Conservation (phyloP, 345 rosid species). For the Melastoma malabathricum region DNA sequence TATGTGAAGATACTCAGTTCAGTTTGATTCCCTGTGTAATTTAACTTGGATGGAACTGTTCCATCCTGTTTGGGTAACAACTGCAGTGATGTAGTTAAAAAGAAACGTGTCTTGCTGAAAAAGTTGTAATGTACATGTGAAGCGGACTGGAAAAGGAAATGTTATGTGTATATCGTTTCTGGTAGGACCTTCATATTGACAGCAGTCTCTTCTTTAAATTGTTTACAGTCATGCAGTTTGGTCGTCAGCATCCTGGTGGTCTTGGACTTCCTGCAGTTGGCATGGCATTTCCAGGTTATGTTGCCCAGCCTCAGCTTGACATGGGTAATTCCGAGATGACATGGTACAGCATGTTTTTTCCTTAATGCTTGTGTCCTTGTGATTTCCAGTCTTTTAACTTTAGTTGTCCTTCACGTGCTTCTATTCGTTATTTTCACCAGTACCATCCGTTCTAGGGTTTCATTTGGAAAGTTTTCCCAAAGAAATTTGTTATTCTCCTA, state of each 20-base stretch:
- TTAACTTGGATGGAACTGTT: too few relatives aligned
- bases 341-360: conserved; percentile 32
- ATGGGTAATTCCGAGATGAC: conserved; percentile 88
- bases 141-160: too few relatives aligned
- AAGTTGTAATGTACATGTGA: too few relatives aligned
- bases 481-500: too few relatives aligned
- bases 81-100: too few relatives aligned
- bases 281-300: conserved; percentile 94
- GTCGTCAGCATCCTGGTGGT: conserved; percentile 84
- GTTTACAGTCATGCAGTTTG: conserved; percentile 71
- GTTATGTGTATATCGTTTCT: too few relatives aligned
- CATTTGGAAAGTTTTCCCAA: too few relatives aligned
- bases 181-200: background rate
- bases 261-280: conserved; percentile 83
- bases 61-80: too few relatives aligned
- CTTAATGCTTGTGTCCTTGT: background rate
- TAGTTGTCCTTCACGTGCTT: background rate
- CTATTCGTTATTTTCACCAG: background rate
- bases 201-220: conserved; percentile 2
- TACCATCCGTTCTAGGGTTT: too few relatives aligned
- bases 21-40: too few relatives aligned
- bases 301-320: conserved; percentile 71
- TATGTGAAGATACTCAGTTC: too few relatives aligned
- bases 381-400: background rate
- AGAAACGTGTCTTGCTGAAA: too few relatives aligned